Conservation (phyloP, 352 stramenopile species). For the Globisporangium cederbergense region DNA sequence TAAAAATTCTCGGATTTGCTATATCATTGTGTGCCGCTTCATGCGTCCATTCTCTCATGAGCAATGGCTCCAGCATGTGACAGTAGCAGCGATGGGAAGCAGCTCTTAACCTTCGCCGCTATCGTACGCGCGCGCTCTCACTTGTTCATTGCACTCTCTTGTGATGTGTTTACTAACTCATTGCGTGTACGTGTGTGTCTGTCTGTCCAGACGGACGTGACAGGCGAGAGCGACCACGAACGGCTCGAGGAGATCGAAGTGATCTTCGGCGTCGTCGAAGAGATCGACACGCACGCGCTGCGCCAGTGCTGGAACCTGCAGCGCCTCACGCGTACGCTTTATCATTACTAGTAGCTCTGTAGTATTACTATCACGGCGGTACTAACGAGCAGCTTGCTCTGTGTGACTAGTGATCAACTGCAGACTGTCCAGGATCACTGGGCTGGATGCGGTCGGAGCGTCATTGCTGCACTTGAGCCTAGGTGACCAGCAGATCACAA, state of each 20-base stretch:
- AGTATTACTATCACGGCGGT: neutral
- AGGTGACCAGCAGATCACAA: slow-evolving; percentile 57
- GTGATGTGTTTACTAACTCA: neutral
- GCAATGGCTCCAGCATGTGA: slow-evolving; percentile 12
- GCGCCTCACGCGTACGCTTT: slow-evolving; percentile 41
- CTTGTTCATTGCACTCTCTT: neutral
- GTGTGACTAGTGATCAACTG: slow-evolving; percentile 65
- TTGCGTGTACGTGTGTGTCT: neutral
- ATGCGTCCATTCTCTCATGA: neutral
- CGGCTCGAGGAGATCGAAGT: slow-evolving; percentile 73
- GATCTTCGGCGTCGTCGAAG: slow-evolving; percentile 69
- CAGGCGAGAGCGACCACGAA: slow-evolving; percentile 61
- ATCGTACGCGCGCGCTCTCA: slow-evolving; percentile 28
- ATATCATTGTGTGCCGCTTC: slow-evolving; percentile 1
- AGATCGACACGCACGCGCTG: slow-evolving; percentile 39
- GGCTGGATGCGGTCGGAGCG: slow-evolving; percentile 43
- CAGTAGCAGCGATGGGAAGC: slow-evolving; percentile 14
- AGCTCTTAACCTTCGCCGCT: slow-evolving; percentile 32
- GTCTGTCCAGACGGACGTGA: slow-evolving; percentile 39
- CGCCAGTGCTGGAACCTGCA: slow-evolving; percentile 46
- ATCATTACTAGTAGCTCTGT: neutral
- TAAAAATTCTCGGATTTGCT: slow-evolving; percentile 1
- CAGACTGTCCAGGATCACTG: slow-evolving; percentile 42
- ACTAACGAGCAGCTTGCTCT: neutral
- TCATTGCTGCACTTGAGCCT: slow-evolving; percentile 81